Evolutionary conservation across 2,329 filamentous ascomycete species (phyloP).

Genomic region (Ophiostoma montium): DNA sequence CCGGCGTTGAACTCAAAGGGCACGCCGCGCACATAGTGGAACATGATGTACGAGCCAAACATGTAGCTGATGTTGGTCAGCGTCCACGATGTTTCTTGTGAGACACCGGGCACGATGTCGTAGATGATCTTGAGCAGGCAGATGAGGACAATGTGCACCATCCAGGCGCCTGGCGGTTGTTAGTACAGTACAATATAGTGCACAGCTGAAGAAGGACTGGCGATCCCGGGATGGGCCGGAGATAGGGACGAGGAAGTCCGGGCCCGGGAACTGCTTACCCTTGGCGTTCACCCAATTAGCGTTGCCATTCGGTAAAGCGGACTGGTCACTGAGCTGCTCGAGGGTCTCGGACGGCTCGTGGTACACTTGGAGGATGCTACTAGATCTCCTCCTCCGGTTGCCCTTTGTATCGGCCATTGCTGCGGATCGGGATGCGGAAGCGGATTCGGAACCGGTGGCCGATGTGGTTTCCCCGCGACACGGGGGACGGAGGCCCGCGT

Average conservation of each 20-base stretch:
- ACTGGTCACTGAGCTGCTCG: constrained; percentile 95
- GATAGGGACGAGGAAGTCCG: not conserved
- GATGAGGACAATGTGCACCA: constrained; percentile 91
- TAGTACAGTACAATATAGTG: not conserved
- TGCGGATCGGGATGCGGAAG: constrained; percentile 33
- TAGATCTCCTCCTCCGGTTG: constrained; percentile 81
- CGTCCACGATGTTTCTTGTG: constrained; percentile 97
- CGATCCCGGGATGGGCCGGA: not conserved
- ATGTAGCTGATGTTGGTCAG: constrained; percentile 98
- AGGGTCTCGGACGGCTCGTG: constrained; percentile 92
- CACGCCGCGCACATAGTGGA: constrained; percentile 94
- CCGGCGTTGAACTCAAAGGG: constrained; percentile 98
- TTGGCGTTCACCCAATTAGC: constrained; percentile 99
- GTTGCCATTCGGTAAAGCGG: constrained; percentile 86
- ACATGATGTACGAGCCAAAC: constrained; percentile 98
- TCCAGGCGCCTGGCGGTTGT: constrained; percentile 67
- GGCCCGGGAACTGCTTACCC: constrained; percentile 40
- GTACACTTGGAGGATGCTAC: constrained; percentile 84
- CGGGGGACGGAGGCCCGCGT: constrained; percentile 60
- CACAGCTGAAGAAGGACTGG: not conserved
- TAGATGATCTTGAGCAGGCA: constrained; percentile 86
- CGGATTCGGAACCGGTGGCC: constrained; percentile 6
- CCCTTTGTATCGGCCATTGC: constrained; percentile 51
- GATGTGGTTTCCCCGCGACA: constrained; percentile 37
- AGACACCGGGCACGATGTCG: constrained; percentile 90